phyloP scores from a whole-genome alignment of 768 basidiomycete species.

The Omphalotus guepiniiformis region DNA sequence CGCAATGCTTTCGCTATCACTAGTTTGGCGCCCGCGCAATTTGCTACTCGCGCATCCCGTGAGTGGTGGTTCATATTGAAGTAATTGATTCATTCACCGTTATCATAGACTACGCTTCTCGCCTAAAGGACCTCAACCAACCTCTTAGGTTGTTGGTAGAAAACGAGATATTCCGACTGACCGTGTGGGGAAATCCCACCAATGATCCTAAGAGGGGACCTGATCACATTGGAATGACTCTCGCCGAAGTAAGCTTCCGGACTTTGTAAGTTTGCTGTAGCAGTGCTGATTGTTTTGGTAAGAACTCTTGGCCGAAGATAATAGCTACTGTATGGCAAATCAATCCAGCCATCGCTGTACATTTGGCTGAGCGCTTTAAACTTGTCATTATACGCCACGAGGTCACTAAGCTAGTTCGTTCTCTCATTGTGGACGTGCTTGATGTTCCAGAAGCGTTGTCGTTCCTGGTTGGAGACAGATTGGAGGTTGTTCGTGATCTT shows the following conservation, averaged over 20 bases:
- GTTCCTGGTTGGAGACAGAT: constrained; percentile 70
- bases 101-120: constrained; percentile 47
- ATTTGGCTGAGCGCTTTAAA: constrained; percentile 89
- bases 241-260: constrained; percentile 20
- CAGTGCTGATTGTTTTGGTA: background rate
- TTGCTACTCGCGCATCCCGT: constrained; percentile 38
- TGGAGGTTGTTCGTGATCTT: constrained; percentile 67
- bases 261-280: background rate
- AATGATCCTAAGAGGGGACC: constrained; percentile 68
- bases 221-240: constrained; percentile 52
- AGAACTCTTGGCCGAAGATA: constrained; percentile 60
- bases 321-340: constrained; percentile 77
- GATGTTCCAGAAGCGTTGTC: constrained; percentile 77
- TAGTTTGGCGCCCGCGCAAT: constrained; percentile 55
- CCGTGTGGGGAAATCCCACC: constrained; percentile 87
- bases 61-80: constrained; percentile 19
- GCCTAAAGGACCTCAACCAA: constrained; percentile 63
- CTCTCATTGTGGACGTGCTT: constrained; percentile 64
- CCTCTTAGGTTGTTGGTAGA: constrained; percentile 84
- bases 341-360: constrained; percentile 77
- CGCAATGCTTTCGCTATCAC: constrained; percentile 55
- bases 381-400: constrained; percentile 59
- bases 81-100: constrained; percentile 9
- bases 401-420: constrained; percentile 69
- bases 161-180: constrained; percentile 82